Evolutionary conservation across 306 rosid species (phyloP), one percentile per base, ranked within the genome.

Genomic region (Cyclanthera cordifolia): DNA sequence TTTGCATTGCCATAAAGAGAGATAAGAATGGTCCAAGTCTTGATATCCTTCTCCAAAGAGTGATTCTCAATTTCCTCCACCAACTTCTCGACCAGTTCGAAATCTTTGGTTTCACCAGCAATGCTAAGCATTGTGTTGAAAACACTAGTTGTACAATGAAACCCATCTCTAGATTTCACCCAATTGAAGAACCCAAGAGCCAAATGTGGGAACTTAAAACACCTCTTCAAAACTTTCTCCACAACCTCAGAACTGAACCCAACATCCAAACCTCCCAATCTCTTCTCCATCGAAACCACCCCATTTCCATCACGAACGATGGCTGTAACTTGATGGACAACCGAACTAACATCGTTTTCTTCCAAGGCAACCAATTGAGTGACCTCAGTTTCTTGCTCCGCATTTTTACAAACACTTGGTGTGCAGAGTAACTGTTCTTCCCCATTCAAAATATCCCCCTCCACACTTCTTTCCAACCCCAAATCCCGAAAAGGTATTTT

Each of bases 1-100:
- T 74, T 92, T 20, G 77, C 86, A 63, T 81, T 84, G 45, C 98
- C 96, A 74, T 87, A 92, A 17, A 68, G 74, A 1, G 90, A 73
- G 52, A 92, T 69, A 51, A 92, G 89, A 74, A 92, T 82, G 65
- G 95, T 87, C 96, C 96, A 92, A 19, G 96, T 87, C 69, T 64
- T 87, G 58, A 87, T 67, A 79, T 89, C 86, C 76, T 82, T 87
- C 53, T 73, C 43, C 67, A 87, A 55, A 15, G 50, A 82, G 71
- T 19, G 37, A 47, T 55, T 75, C 70, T 79, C 87, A 93, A 89
- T 92, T 79, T 89, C 95, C 74, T 77, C 85, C 73, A 81, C 78
- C 73, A 92, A 74, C 79, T 76, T 87, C 75, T 86, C 87, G 69
- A 86, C 73, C 77, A 89, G 57, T 72, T 72, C 77, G 53, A 83